These are phyloP conservation scores for Zizania latifolia DNA, from an alignment of 176 grass and related monocot species.

Conservation along the genomic window DNA sequence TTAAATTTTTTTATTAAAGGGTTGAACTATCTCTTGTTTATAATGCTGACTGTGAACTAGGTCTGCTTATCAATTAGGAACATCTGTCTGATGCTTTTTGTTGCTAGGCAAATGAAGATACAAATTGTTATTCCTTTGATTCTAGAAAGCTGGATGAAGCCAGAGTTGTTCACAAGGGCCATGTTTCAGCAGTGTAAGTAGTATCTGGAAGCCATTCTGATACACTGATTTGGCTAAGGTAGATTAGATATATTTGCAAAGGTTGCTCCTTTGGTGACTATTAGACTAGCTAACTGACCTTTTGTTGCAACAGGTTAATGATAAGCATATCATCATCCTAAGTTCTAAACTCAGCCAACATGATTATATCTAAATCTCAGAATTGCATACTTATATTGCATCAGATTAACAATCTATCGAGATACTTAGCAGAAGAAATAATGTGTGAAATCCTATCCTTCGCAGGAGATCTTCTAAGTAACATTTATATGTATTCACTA, in stretches of 20 bases:
- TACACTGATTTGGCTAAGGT: neutral
- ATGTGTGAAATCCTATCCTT: neutral
- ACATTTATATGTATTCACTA: too few species aligned
- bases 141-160: conserved; percentile 83
- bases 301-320: neutral
- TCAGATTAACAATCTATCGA: neutral
- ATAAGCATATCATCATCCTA: neutral
- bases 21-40: neutral
- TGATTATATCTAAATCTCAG: neutral
- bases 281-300: neutral
- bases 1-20: neutral
- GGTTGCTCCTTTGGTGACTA: neutral
- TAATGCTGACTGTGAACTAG: neutral
- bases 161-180: conserved; percentile 88
- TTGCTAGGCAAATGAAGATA: conserved; percentile 94
- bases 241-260: neutral
- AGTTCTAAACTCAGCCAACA: neutral
- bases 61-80: conserved; percentile 7
- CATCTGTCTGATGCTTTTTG: conserved; percentile 25
- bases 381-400: neutral
- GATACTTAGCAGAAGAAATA: neutral
- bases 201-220: neutral
- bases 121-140: conserved; percentile 95
- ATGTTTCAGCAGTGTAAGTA: conserved; percentile 99
- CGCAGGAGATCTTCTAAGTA: neutral